phyloP scores from a whole-genome alignment of 2,329 filamentous ascomycete genomes.

The Apiospora sp. region DNA sequence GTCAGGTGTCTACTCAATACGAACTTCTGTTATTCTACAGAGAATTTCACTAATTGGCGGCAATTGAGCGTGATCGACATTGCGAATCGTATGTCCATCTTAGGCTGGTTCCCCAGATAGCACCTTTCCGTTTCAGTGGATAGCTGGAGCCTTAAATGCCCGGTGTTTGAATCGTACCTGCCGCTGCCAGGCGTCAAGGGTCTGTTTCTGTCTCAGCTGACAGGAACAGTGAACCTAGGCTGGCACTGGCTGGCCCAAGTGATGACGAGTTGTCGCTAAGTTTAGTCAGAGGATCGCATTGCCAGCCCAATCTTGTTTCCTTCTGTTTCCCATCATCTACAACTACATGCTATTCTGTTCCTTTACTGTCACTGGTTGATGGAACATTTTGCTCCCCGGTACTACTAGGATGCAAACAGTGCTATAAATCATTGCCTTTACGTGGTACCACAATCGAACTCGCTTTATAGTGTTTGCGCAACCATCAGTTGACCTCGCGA shows the following conservation, averaged over 20 bases:
- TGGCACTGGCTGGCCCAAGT: neutral
- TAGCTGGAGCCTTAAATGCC: neutral
- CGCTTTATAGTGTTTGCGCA: neutral
- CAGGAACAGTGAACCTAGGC: conserved; percentile 10
- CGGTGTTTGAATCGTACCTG: conserved; percentile 17
- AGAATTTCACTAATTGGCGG: neutral
- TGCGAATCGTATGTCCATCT: conserved; percentile 8
- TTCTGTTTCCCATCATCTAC: conserved; percentile 14
- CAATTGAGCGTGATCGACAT: neutral
- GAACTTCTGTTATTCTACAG: neutral
- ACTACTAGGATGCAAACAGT: conserved; percentile 1
- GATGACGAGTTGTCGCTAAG: conserved; percentile 23
- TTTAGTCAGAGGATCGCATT: conserved; percentile 7
- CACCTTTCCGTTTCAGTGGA: neutral
- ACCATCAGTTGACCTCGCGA: neutral
- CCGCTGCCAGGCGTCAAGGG: conserved; percentile 6
- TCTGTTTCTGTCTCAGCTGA: conserved; percentile 21
- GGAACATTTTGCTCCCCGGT: neutral
- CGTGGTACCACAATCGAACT: neutral
- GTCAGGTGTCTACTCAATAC: neutral
- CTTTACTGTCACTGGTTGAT: neutral
- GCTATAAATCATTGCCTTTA: conserved; percentile 17
- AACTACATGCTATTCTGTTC: neutral
- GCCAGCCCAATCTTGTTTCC: conserved; percentile 15
- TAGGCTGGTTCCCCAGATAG: conserved; percentile 10